Evolutionary conservation across 257 asterid genomes (phyloP).

Genomic region (Perilla frutescens): DNA sequence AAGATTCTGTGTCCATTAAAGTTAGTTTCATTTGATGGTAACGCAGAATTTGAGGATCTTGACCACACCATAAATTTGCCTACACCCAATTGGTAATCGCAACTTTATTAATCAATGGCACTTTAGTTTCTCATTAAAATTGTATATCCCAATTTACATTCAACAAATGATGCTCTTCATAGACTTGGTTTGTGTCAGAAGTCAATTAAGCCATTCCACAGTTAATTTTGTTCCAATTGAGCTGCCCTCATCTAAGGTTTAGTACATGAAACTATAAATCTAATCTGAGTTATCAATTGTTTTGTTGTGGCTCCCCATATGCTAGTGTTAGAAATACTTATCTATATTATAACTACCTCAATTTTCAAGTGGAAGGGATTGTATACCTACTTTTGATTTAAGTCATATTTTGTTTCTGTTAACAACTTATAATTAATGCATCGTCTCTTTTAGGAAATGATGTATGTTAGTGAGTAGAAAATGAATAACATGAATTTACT

Average conservation of each 20-base stretch:
- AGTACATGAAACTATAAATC: background rate
- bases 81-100: background rate
- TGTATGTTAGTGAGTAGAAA: too few species aligned
- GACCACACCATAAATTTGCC: conserved; percentile 5
- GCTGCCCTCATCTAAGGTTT: background rate
- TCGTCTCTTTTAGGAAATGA: background rate
- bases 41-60: conserved; percentile 14
- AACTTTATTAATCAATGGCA: background rate
- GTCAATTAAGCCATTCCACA: background rate
- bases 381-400: conserved; percentile 5
- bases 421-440: conserved; percentile 4
- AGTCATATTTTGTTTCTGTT: background rate
- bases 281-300: background rate
- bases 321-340: too few species aligned
- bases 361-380: background rate
- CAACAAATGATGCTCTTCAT: conserved; percentile 9
- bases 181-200: background rate
- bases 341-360: background rate
- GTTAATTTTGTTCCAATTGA: background rate
- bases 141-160: background rate
- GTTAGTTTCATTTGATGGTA: background rate
- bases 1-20: background rate
- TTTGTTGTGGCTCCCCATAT: background rate
- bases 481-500: too few species aligned
- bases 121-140: background rate